phyloP scores from a whole-genome alignment of 2,329 filamentous ascomycete species.

The Colletotrichum tabaci region DNA sequence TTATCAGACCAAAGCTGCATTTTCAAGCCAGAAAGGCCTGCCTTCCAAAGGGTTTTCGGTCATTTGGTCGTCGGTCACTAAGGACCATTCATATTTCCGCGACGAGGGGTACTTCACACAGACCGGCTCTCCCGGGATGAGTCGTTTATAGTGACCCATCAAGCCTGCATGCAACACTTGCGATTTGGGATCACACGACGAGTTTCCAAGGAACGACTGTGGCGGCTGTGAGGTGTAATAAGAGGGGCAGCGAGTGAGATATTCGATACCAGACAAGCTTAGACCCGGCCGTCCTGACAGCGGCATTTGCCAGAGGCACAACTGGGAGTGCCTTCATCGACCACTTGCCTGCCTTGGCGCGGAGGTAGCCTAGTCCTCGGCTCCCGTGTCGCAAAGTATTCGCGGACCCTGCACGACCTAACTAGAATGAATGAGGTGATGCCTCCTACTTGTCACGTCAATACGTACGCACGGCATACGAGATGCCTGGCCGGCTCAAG shows the following conservation, averaged over 20 bases:
- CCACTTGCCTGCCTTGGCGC: neutral
- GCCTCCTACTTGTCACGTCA: neutral
- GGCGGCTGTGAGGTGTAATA: conserved; percentile 12
- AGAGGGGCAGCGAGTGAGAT: neutral
- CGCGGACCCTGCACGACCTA: conserved; percentile 9
- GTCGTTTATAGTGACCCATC: neutral
- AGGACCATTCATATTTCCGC: neutral
- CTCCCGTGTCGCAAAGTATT: neutral
- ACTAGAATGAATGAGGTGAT: neutral
- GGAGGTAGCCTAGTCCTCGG: neutral
- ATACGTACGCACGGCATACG: conserved; percentile 2
- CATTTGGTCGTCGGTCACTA: neutral
- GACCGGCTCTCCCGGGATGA: neutral
- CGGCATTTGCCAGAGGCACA: conserved; percentile 18
- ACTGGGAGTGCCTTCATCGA: conserved; percentile 27
- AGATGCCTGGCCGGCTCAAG: conserved; percentile 7
- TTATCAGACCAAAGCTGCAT: neutral
- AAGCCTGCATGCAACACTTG: neutral
- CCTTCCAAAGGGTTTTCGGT: neutral
- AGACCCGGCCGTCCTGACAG: conserved; percentile 15
- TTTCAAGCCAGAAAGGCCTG: neutral
- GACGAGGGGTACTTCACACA: conserved; percentile 11
- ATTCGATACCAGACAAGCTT: conserved; percentile 9
- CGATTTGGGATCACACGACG: neutral
- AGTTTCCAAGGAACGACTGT: conserved; percentile 6